Base-by-base conservation (phyloP, 768 basidiomycete species). In the Psilocybe azurescens region DNA sequence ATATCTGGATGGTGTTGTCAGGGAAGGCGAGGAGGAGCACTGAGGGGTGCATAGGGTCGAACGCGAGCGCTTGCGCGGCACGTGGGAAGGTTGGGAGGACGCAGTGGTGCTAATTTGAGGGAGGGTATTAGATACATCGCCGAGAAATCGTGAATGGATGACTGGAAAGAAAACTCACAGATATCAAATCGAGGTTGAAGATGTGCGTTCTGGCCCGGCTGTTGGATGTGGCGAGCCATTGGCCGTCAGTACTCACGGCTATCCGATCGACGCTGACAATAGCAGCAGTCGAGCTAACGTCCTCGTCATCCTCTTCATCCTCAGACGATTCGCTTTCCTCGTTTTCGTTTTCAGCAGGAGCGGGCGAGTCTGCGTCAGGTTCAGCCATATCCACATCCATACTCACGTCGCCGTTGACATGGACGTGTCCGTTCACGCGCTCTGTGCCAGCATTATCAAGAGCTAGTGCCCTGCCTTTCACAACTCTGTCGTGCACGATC, bases 211-310 rank as follows among this genome's bases (percentile, higher is more conserved):
- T 86, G 53, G 85, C 81, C 44, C 78, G 82, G 65, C 85, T 83
- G 69, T 95, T 91, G 0, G 90, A 85, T 5, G 91, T 87, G 2
- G 88, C 94, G 18, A 95, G 81, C 93, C 93, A 96, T 72, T 97
- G 94, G 9, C 95, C 94, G 74, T 98, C 96, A 2, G 86, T 82
- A 69, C 91, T 94, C 33, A 93, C 80, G 11, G 89, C 84, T 69
- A 93, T 80, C 58, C 86, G 84, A 28, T 83, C 78, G 53, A 93
- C 80, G 59, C 75, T 83, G 30, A 84, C 81, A 38, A 78, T 68
- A 28, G 74, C 64, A 55, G 75, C 64, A n/a, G 71, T 59, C n/a
- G 69, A 64, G 18, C 62, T 61, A 24, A 65, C 63, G 38, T 67
- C 63, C 18, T 68, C 66, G 28, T 69, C 69, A 39, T 72, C 67